Conservation (phyloP, 1,284 basidiomycete genomes). For the Ceratobasidium sp. region DNA sequence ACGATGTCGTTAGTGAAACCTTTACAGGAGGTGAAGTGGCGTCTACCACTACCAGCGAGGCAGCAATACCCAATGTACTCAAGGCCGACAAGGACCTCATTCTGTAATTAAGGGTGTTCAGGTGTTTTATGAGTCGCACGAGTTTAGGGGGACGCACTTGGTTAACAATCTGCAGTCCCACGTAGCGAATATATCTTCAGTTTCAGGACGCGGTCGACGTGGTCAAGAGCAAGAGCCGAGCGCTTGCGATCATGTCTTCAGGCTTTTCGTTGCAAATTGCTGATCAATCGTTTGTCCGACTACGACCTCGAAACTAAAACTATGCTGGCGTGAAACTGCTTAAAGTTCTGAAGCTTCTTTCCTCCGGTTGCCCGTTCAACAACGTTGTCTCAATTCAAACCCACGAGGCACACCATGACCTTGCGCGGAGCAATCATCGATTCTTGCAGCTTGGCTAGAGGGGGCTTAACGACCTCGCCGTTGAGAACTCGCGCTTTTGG, state of each 20-base stretch:
- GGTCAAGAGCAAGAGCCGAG: slow-evolving; percentile 37
- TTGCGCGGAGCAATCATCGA: background rate
- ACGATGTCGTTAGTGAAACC: slow-evolving; percentile 82
- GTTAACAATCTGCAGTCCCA: background rate
- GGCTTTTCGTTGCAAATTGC: slow-evolving; percentile 27
- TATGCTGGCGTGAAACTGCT: background rate
- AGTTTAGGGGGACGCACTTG: background rate
- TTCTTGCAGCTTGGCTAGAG: background rate
- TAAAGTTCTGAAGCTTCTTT: too few relatives aligned
- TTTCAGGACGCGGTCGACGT: slow-evolving; percentile 35
- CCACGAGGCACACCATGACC: background rate
- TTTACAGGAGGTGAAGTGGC: slow-evolving; percentile 72
- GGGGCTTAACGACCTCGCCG: background rate
- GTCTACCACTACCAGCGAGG: slow-evolving; percentile 39
- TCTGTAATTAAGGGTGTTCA: background rate
- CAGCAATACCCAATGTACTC: slow-evolving; percentile 35
- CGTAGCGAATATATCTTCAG: background rate
- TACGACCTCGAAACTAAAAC: background rate
- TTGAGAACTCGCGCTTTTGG: background rate
- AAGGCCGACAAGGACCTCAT: slow-evolving; percentile 44
- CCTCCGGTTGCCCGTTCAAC: too few relatives aligned
- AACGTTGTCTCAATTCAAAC: background rate
- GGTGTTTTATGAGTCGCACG: background rate
- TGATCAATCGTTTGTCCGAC: slow-evolving; percentile 15
- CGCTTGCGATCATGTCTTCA: slow-evolving; percentile 27